Conservation (phyloP, 768 basidiomycete genomes). For the Serpula lacrymans region DNA sequence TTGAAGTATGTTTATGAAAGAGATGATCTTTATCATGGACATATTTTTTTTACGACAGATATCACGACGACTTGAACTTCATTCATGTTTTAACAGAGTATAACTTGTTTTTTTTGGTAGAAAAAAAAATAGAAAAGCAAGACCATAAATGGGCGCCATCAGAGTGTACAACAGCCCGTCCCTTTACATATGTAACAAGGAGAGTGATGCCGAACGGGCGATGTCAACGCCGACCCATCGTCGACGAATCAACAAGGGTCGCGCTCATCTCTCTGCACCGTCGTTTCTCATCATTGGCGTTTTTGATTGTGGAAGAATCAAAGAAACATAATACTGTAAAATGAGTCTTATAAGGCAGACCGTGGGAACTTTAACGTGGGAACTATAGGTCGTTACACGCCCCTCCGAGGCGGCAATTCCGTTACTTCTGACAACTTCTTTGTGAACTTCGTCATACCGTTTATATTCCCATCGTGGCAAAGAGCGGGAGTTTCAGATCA, state of each 20-base stretch:
- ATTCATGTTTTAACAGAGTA: neutral
- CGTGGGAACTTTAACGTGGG: slow-evolving; percentile 23
- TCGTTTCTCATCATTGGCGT: slow-evolving; percentile 49
- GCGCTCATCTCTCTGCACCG: slow-evolving; percentile 59
- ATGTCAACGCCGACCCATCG: slow-evolving; percentile 51
- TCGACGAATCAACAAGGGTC: slow-evolving; percentile 28
- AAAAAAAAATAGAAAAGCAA: neutral
- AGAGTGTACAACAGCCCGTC: slow-evolving; percentile 51
- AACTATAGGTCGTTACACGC: too few relatives aligned
- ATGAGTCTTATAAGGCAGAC: neutral
- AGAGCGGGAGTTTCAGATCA: too few relatives aligned
- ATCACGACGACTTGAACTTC: neutral
- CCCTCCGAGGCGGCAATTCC: too few relatives aligned
- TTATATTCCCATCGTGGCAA: too few relatives aligned
- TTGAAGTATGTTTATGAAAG: too few relatives aligned
- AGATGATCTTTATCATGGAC: too few relatives aligned
- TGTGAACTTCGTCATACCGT: too few relatives aligned
- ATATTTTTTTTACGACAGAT: neutral
- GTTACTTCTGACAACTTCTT: too few relatives aligned
- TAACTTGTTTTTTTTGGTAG: neutral
- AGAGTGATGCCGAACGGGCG: slow-evolving; percentile 60
- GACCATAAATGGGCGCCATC: slow-evolving; percentile 40
- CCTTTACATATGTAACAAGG: slow-evolving; percentile 58
- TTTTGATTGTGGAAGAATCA: slow-evolving; percentile 48
- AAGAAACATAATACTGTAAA: neutral